These are phyloP conservation scores for Botrytis hyacinthi DNA, from an alignment of 2,329 filamentous ascomycete genomes.

Conservation along the genomic window DNA sequence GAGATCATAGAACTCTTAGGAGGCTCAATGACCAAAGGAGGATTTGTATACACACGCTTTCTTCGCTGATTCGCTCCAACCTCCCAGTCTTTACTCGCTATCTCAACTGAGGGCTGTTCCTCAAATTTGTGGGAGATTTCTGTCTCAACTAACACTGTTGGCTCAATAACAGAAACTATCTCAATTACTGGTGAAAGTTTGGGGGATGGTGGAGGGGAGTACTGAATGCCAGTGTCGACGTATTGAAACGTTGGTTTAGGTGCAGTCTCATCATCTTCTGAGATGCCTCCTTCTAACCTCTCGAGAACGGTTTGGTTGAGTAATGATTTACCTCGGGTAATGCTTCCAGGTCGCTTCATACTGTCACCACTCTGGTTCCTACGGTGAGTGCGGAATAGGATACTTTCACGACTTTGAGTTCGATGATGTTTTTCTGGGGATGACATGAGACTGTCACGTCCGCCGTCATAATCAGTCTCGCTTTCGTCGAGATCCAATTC, in stretches of 20 bases:
- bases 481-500: constrained; percentile 82
- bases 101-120: constrained; percentile 42
- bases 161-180: constrained; percentile 47
- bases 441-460: constrained; percentile 61
- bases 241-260: constrained; percentile 53
- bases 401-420: constrained; percentile 57
- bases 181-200: constrained; percentile 41
- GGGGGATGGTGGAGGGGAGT: constrained; percentile 78
- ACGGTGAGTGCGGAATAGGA: constrained; percentile 49
- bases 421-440: constrained; percentile 47
- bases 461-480: constrained; percentile 66
- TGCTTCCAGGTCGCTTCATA: constrained; percentile 53
- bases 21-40: constrained; percentile 51
- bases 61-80: constrained; percentile 72
- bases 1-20: constrained; percentile 58
- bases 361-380: constrained; percentile 60
- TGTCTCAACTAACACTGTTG: constrained; percentile 28
- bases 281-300: constrained; percentile 51
- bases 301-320: constrained; percentile 57
- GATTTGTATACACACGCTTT: constrained; percentile 61
- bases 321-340: constrained; percentile 51
- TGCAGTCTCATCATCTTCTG: constrained; percentile 49
- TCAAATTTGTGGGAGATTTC: constrained; percentile 22
- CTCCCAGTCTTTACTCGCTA: constrained; percentile 49
- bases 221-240: constrained; percentile 76